phyloP scores from a whole-genome alignment of 768 basidiomycete species.

The Tylopilus intermedius region DNA sequence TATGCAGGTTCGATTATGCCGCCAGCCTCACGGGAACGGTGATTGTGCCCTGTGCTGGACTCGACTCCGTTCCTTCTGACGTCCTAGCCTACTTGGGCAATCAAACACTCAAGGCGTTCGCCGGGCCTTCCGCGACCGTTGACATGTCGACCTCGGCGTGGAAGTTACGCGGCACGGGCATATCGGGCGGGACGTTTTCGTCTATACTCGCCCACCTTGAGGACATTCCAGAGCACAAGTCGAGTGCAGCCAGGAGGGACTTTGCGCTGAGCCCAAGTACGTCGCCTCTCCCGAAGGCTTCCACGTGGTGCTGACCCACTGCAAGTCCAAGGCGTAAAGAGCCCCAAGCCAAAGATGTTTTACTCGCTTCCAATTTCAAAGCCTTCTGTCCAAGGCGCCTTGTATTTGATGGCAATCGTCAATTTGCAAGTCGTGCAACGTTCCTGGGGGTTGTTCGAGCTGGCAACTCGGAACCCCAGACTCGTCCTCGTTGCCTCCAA shows the following conservation, averaged over 20 bases:
- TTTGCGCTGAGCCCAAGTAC: conserved; percentile 44
- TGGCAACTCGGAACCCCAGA: conserved; percentile 19
- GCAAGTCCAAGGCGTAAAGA: conserved; percentile 31
- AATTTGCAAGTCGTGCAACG: conserved; percentile 53
- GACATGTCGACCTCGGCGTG: conserved; percentile 53
- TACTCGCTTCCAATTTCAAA: conserved; percentile 34
- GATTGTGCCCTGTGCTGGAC: conserved; percentile 74
- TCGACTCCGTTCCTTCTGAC: conserved; percentile 78
- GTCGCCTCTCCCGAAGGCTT: conserved; percentile 2
- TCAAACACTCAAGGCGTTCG: conserved; percentile 54
- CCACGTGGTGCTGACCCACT: conserved; percentile 3
- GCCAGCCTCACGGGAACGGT: conserved; percentile 68
- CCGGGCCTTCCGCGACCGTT: conserved; percentile 35
- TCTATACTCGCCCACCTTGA: conserved; percentile 31
- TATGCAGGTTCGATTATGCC: conserved; percentile 58
- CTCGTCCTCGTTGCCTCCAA: conserved; percentile 11
- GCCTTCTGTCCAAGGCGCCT: conserved; percentile 34
- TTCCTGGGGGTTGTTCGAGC: conserved; percentile 48
- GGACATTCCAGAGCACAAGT: conserved; percentile 31
- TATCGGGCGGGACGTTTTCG: conserved; percentile 37
- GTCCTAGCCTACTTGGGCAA: conserved; percentile 62
- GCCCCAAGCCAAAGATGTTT: conserved; percentile 28
- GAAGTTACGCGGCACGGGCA: conserved; percentile 27
- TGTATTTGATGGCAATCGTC: conserved; percentile 40
- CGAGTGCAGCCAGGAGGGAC: conserved; percentile 28